phyloP scores from a whole-genome alignment of 2,329 filamentous ascomycete species.

The Monilinia fructicola region DNA sequence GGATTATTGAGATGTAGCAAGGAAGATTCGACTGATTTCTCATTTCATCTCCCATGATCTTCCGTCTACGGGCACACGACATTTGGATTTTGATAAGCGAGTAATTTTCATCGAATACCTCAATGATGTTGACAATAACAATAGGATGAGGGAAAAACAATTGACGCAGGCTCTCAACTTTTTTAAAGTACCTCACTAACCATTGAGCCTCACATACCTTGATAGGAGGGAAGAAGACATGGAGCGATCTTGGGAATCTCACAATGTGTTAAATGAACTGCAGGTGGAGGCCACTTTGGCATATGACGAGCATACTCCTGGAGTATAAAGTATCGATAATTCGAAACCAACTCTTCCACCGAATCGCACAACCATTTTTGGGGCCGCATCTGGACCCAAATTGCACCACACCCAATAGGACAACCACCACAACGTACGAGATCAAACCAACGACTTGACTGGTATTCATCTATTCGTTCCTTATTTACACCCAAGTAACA shows the following conservation, averaged over 20 bases:
- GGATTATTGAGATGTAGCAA: neutral
- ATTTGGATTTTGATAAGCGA: neutral
- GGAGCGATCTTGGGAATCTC: neutral
- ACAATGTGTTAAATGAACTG: neutral
- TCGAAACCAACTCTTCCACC: neutral
- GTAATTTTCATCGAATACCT: neutral
- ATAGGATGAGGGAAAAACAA: neutral
- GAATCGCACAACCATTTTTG: neutral
- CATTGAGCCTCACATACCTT: neutral
- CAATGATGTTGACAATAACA: neutral
- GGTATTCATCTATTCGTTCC: constrained; percentile 30
- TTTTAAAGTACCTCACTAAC: neutral
- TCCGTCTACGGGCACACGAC: neutral
- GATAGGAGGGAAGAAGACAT: neutral
- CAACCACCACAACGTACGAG: neutral
- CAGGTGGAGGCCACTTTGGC: neutral
- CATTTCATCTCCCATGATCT: neutral
- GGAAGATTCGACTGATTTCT: neutral
- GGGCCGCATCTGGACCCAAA: too few species aligned
- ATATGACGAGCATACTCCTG: neutral
- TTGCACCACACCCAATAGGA: constrained; percentile 15
- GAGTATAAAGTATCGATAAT: neutral
- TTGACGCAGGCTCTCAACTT: neutral
- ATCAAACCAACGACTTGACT: constrained; percentile 19
- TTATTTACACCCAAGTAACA: constrained; percentile 38